Evolutionary conservation across 306 rosid genomes (phyloP), one percentile per base, ranked within the genome.

Genomic region (Cicer bijugum): DNA sequence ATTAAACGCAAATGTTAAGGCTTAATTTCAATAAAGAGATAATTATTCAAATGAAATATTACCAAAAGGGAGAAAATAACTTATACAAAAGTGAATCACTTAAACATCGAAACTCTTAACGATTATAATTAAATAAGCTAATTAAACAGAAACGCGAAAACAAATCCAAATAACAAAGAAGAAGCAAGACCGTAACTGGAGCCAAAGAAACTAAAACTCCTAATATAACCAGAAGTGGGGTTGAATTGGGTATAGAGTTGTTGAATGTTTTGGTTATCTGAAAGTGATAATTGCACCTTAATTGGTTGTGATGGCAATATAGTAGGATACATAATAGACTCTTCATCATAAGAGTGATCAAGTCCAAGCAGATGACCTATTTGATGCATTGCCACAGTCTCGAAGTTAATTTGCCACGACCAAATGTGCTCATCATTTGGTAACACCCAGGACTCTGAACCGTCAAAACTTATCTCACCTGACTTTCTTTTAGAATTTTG

Each of bases 361-460:
- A 59, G 66, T 35, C 66, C 66, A 10, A 59, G 43, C 15, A 59
- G 8, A 59, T 59, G 66, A 1, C 66, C 66, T 59, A 59, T 33
- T 12, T 59, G 66, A 12, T 59, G 66, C 17, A 59, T 59, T 1
- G 5, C 66, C 8, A 2, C 65, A 6, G 16, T 59, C 43, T 59
- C 65, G 43, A 59, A 33, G 2, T 59, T 19, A 1, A 35, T 1
- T 6, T n/a, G 1, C 40, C 42, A 23, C 1, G 14, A 12, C 65
- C 10, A 12, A 12, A 1, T 0, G 8, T 6, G 1, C 1, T 33
- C 9, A 12, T 40, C 12, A 23, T 2, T 23, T 6, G 65, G 65
- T 42, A 58, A 12, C 16, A 28, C 15, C 65, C 65, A 59, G 1
- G 0, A 0, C 10, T 12, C 33, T 0, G 42, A 4, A 59, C 0